Evolutionary conservation across 805 yeast species (phyloP), one percentile per base, ranked within the genome.

Genomic region (Lipomyces spencermartinsiae): DNA sequence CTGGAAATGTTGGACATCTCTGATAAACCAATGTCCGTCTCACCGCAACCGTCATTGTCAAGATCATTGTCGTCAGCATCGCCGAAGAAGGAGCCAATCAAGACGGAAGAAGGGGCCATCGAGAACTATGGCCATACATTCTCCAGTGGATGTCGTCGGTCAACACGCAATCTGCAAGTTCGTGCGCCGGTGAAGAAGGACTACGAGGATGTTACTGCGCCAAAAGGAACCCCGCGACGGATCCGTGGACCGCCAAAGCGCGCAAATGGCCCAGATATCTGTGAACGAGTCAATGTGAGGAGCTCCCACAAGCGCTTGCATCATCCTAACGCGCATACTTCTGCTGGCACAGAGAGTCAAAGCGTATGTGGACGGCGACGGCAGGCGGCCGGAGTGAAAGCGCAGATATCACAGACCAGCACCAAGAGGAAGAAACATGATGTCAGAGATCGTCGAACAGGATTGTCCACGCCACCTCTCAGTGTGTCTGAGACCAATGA

Each of bases 401-500:
- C 22, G 22, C 22, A 4, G 49, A 43, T 2, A 3, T 43, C 22
- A 9, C 49, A n/a, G 49, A n/a, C 22, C 7, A n/a, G 19, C 16
- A 43, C 19, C 19, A 19, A n/a, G 49, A n/a, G 49, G n/a, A 43
- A 14, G 49, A 43, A 43, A n/a, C 49, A 43, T 35, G 43, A 16
- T n/a, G 37, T 55, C 4, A 4, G 2, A 4, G 35, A 31, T 31
- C 58, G 37, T n/a, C 58, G 58, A n/a, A 55, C 29, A 46, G 56
- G 60, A 19, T 39, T 64, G 10, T 63, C 64, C 10, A 64, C 67
- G 2, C 67, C 67, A 22, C 67, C 64, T 6, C 29, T 33, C 4
- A 64, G 67, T 31, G 19, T 39, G 3, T 57, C 61, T 6, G 63
- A 59, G 19, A 49, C 57, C 37, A 56, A 58, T 43, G 51, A 37